A percentile compares a stretch with the other conserved stretches of the same genome.
phyloP scores from a whole-genome alignment of 2,329 filamentous ascomycete species.

The Clonostachys byssicola region DNA sequence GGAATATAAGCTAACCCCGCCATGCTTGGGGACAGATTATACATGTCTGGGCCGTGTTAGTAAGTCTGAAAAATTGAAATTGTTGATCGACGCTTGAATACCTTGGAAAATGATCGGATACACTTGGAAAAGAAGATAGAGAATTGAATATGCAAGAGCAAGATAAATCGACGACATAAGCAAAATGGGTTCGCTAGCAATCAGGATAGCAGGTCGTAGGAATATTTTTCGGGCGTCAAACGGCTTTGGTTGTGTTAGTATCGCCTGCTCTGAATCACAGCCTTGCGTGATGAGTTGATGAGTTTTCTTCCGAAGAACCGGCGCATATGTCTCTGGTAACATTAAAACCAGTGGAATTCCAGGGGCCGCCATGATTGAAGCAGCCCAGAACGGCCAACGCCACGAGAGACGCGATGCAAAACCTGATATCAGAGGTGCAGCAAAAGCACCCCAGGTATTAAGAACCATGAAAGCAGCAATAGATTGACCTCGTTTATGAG shows the following conservation, averaged over 20 bases:
- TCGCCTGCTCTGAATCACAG: neutral
- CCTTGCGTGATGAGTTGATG: neutral
- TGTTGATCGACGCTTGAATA: neutral
- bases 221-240: neutral
- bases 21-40: neutral
- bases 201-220: neutral
- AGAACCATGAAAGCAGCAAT: neutral
- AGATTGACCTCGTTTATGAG: neutral
- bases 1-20: neutral
- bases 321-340: neutral
- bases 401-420: neutral
- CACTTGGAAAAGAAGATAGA: neutral
- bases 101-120: neutral
- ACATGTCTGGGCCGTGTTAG: neutral
- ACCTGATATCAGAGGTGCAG: neutral
- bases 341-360: neutral
- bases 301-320: neutral
- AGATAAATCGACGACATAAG: neutral
- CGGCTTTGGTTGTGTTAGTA: neutral
- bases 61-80: neutral
- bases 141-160: neutral
- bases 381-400: neutral
- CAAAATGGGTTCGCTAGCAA: neutral
- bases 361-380: neutral
- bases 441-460: neutral